Evolutionary conservation across 495 filamentous ascomycete species (phyloP).

Genomic region (Thozetella sp.): DNA sequence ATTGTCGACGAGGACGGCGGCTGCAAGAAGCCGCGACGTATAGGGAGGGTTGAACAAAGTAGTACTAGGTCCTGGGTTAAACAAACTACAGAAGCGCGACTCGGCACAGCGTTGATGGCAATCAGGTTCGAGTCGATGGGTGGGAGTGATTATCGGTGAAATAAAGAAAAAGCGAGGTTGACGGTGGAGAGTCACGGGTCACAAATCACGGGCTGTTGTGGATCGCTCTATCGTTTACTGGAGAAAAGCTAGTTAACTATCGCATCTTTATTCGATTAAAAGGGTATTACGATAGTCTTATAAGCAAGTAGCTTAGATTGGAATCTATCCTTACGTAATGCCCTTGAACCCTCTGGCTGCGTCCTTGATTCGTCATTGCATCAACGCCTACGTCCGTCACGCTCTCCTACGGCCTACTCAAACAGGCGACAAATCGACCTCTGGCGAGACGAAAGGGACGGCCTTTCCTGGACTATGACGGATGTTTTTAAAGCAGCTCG

Average conservation of each 20-base stretch:
- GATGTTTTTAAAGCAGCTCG: constrained; percentile 94
- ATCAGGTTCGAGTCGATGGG: not conserved
- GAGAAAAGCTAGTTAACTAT: no score
- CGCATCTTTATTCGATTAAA: no score
- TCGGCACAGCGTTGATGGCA: not conserved
- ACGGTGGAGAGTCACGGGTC: not conserved
- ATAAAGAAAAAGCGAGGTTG: not conserved
- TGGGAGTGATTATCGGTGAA: not conserved
- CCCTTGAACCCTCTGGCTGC: not conserved
- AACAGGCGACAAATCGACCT: constrained; percentile 7
- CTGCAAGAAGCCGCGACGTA: not conserved
- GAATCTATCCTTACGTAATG: no score
- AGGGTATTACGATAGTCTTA: no score
- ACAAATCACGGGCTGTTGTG: no score
- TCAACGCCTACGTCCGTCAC: not conserved
- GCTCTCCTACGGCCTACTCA: constrained; percentile 1
- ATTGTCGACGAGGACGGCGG: not conserved
- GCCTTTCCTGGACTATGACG: constrained; percentile 54
- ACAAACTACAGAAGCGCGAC: not conserved
- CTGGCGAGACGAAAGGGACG: constrained; percentile 12
- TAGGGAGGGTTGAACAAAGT: not conserved
- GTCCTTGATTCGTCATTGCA: not conserved
- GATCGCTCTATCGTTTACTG: no score
- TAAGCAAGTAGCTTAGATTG: no score
- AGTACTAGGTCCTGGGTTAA: not conserved